Evolutionary conservation across 2,329 filamentous ascomycete genomes (phyloP).

Genomic region (Ascosphaera pollenicola): DNA sequence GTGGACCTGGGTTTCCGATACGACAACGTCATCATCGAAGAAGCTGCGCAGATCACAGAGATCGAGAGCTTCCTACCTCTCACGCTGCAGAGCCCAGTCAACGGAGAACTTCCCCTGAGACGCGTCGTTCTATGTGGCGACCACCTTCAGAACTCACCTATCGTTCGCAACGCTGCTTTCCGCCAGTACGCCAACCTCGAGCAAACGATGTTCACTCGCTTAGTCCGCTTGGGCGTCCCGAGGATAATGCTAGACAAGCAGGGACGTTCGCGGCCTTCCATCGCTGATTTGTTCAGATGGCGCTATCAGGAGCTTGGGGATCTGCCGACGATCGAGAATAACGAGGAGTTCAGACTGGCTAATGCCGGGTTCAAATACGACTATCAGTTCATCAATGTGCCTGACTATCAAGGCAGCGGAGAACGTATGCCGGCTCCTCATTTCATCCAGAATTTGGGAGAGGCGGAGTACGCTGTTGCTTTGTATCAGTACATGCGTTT

Average conservation of each 20-base stretch:
- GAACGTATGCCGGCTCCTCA: constrained; percentile 81
- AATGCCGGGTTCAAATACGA: constrained; percentile 88
- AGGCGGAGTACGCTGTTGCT: constrained; percentile 91
- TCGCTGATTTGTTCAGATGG: constrained; percentile 84
- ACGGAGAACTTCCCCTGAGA: constrained; percentile 55
- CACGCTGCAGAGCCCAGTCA: constrained; percentile 57
- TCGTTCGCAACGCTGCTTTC: constrained; percentile 87
- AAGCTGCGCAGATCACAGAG: constrained; percentile 94
- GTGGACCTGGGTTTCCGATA: constrained; percentile 85
- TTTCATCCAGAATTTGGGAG: constrained; percentile 89
- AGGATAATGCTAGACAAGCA: constrained; percentile 79
- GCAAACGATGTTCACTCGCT: constrained; percentile 78
- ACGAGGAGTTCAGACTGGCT: constrained; percentile 51
- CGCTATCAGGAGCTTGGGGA: constrained; percentile 65
- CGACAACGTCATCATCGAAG: constrained; percentile 95
- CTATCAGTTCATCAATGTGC: constrained; percentile 91
- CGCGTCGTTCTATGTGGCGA: constrained; percentile 85
- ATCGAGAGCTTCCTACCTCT: constrained; percentile 92
- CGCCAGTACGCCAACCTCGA: constrained; percentile 89
- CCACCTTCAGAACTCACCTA: constrained; percentile 87
- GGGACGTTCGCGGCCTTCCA: constrained; percentile 67
- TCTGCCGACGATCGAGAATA: constrained; percentile 47
- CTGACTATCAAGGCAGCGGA: constrained; percentile 74
- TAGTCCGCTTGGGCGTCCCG: constrained; percentile 83
- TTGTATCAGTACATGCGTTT: constrained; percentile 95